These are phyloP conservation scores for Hyaloscypha variabilis DNA, from an alignment of 495 filamentous ascomycete species.

Conservation along the genomic window DNA sequence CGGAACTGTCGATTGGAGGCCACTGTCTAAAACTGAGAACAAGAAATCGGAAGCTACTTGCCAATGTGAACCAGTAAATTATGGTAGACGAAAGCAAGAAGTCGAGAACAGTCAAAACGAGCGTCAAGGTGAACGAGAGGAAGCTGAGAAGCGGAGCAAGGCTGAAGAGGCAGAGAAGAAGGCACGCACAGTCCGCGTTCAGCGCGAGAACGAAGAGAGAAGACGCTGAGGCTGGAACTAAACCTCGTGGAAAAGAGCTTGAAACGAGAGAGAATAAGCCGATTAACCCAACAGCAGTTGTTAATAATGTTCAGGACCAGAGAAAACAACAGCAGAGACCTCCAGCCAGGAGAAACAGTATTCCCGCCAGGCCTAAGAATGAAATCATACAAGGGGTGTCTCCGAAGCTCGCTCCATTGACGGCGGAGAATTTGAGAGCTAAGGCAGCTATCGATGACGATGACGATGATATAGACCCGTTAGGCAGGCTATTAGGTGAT, in stretches of 20 bases:
- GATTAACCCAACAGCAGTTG: background rate
- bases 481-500: slow-evolving; percentile 11
- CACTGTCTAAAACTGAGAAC: no score
- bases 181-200: background rate
- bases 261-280: background rate
- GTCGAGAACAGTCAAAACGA: no score
- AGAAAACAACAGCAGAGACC: background rate
- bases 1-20: no score
- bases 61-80: no score
- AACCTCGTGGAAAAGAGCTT: background rate
- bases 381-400: background rate
- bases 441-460: background rate
- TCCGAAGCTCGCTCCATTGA: background rate
- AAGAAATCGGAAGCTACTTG: no score
- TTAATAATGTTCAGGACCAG: background rate
- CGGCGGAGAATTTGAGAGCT: background rate
- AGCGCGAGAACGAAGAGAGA: background rate
- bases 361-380: background rate
- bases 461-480: background rate
- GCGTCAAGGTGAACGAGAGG: background rate
- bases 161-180: background rate
- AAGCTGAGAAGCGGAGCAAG: background rate
- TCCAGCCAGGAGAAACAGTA: background rate
- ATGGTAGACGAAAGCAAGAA: background rate
- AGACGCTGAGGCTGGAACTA: background rate